A percentile compares a stretch with the other conserved stretches of the same genome.
phyloP scores from a whole-genome alignment of 176 grass and related monocot genomes.

The Miscanthus lutarioriparius region DNA sequence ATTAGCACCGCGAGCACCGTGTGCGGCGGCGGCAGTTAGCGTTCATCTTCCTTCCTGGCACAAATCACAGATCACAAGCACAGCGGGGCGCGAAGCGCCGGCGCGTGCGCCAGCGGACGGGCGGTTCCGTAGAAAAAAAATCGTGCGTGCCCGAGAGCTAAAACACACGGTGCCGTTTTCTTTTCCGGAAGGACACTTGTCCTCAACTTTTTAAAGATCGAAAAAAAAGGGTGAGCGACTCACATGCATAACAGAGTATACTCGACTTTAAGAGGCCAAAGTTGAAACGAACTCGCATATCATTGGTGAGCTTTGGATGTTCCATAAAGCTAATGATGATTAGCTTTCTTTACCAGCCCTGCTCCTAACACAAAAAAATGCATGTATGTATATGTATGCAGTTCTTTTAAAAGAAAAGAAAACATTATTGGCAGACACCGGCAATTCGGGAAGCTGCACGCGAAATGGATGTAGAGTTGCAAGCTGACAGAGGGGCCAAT shows the following conservation, averaged over 20 bases:
- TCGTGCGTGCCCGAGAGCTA: no score
- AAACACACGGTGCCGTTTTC: no score
- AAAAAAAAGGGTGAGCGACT: background rate
- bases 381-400: no score
- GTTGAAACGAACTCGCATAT: background rate
- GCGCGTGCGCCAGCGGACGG: no score
- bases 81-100: no score
- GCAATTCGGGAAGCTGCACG: constrained; percentile 9
- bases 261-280: background rate
- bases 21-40: no score
- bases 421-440: background rate
- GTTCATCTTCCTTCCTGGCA: no score
- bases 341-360: background rate
- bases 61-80: no score
- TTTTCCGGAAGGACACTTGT: background rate
- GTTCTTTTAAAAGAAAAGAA: background rate
- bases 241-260: background rate
- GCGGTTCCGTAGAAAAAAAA: no score
- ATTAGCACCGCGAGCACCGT: no score
- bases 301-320: background rate
- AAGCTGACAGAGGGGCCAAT: no score
- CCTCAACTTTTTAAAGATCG: background rate
- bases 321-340: background rate
- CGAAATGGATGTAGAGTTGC: background rate
- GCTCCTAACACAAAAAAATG: background rate